Percentiles rank a stretch among this genome's conserved stretches.
These are phyloP conservation scores for Candida quercuum DNA, from an alignment of 805 yeast genomes.

Conservation along the genomic window DNA sequence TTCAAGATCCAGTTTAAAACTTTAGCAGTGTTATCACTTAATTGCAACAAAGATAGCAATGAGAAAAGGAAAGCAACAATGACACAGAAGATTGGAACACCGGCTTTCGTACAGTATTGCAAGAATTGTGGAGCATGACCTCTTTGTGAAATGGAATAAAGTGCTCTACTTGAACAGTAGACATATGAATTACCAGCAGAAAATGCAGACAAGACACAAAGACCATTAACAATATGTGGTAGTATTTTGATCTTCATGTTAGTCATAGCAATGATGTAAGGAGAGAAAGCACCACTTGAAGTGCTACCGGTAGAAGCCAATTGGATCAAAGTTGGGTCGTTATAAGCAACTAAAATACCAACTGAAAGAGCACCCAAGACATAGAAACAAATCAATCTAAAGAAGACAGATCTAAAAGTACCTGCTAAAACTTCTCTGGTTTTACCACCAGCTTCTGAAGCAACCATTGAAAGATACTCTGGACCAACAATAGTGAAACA, in stretches of 20 bases:
- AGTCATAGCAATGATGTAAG: constrained; percentile 53
- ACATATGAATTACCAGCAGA: constrained; percentile 54
- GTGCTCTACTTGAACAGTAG: constrained; percentile 56
- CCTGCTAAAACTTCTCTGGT: constrained; percentile 69
- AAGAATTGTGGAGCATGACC: constrained; percentile 60
- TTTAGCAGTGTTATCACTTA: constrained; percentile 49
- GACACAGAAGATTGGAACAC: constrained; percentile 74
- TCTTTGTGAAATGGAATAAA: constrained; percentile 48
- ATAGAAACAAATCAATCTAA: constrained; percentile 56
- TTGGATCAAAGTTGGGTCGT: constrained; percentile 44
- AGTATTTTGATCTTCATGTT: constrained; percentile 45
- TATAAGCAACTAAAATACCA: constrained; percentile 59
- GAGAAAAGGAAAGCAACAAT: constrained; percentile 49
- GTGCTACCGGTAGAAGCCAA: constrained; percentile 62
- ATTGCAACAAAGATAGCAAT: constrained; percentile 59
- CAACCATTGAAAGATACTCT: constrained; percentile 77
- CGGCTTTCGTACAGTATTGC: constrained; percentile 52
- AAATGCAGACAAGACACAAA: constrained; percentile 48
- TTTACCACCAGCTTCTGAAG: constrained; percentile 68
- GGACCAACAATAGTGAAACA: constrained; percentile 80
- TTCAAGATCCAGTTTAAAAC: constrained; percentile 71
- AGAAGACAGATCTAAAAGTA: constrained; percentile 70
- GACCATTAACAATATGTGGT: constrained; percentile 46
- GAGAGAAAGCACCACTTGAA: constrained; percentile 46
- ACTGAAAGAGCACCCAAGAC: constrained; percentile 62